Base-by-base conservation (phyloP, 495 filamentous ascomycete species). In the Podospora fimiseda region DNA sequence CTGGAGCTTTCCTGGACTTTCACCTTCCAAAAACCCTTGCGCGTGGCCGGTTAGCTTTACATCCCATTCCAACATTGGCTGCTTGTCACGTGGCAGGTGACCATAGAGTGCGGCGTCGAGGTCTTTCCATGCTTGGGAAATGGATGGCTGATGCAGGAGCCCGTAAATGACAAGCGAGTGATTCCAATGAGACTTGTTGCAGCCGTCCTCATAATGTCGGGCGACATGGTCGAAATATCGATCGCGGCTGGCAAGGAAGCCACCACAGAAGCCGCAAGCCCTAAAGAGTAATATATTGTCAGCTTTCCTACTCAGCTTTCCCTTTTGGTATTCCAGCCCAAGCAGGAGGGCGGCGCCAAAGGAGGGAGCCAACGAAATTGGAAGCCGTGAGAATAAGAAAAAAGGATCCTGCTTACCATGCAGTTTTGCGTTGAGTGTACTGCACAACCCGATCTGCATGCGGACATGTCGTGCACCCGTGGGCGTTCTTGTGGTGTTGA, bases 181-280 rank as follows among this genome's bases (percentile, higher is more conserved):
- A 54, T 70, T 68, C 73, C 72, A 77, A 48, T 77, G 71, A 2
- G 57, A 53, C 57, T 75, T 76, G 56, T 68, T 73, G 61, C 63
- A 68, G 21, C 72, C 73, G 22, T 67, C 59, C 39, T 77, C 74
- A 60, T 74, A 77, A 58, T 77, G 74, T 8, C 61, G 62, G 42
- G 74, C 72, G 8, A 77, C 70, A 56, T 77, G 74, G 60, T 77
- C 74, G 52, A 76, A 73, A 56, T 75, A 74, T 27, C 74, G 71
- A 52, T 77, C 73, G 15, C 72, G 68, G 33, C 68, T 65, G 51
- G 68, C 61, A 48, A 73, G 67, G 44, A 76, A 69, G 1, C 69
- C 74, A 27, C 71, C 74, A 51, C 74, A 77, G 52, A 77, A 77
- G 22, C 74, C 74, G 48, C 74, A 77, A 3, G 70, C 74, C 67